Base-by-base conservation (phyloP, 495 filamentous ascomycete species). In the Saxophila tyrrhenica region DNA sequence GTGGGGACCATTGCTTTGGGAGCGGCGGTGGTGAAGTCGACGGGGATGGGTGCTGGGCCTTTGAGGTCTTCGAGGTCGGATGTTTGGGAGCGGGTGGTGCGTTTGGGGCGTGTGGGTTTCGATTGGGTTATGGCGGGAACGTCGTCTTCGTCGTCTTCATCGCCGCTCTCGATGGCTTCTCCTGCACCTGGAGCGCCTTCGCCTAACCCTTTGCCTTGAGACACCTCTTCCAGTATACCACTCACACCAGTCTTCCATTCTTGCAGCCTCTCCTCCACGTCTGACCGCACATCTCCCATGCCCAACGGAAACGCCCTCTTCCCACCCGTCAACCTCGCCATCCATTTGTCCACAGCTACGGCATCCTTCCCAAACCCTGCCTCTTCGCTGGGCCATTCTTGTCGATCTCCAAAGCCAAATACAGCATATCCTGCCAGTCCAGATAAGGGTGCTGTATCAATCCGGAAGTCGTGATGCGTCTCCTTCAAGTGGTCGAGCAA, bases 331-430 rank as follows among this genome's bases (percentile, higher is more conserved):
- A 97, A 72, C 61, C 84, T 92, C 32, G 91, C 90, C 81, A 97
- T 85, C 92, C 91, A 97, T 63, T 83, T 90, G 62, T 97, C 91
- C 0, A 92, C 74, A 51, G 92, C 82, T 62, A 81, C 83, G 0
- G 90, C 91, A 64, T 97, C 89, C 25, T 83, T 86, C 64, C 91
- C 95, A 67, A 87, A 97, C 0, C 90, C 91, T 59, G 94, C 87
- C 52, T 85, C 82, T 62, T 90, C 87, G 0, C 83, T 87, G 1
- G 88, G 86, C 91, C 91, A 97, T 43, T 84, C 88, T 64, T 90
- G 85, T 52, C 78, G 79, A 65, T 97, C 91, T 19, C 91, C 91
- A 60, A 95, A 83, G 0, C 91, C 91, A 73, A 96, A 96, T 1
- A 97, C 91, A 0, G 85, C 86, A 62, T 94, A 97, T 11, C 91